Base-by-base conservation (phyloP, 768 basidiomycete species). In the Lyophyllum shimeji region DNA sequence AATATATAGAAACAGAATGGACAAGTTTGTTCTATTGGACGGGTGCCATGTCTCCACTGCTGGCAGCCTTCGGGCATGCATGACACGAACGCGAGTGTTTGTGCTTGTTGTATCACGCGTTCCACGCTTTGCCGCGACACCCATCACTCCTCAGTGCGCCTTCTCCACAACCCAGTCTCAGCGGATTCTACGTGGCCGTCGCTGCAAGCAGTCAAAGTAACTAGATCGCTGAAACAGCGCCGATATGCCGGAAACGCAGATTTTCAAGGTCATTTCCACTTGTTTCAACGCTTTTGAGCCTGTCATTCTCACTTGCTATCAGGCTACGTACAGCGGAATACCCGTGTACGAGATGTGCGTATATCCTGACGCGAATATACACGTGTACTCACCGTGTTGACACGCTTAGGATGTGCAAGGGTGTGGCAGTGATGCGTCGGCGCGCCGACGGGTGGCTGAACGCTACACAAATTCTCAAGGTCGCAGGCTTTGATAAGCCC, bases 401-500 rank as follows among this genome's bases (percentile, higher is more conserved):
- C 74, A 71, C 79, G 78, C 69, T 62, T 62, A 94, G 92, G 90
- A 92, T 94, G 87, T 90, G 86, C 76, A 93, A 93, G 69, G 88
- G 90, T 51, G 91, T 98, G 67, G 96, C 97, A 52, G 94, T 98
- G 59, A 99, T 99, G 97, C 86, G 96, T 46, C 83, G 97, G 65
- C 89, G 95, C 69, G 82, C 92, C 34, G 97, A 99, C 74, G 90
- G 90, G 40, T 99, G 97, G 92, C 81, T 99, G 55, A 99, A 99
- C 82, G 97, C 97, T 73, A 99, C 97, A 0, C 94, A 96, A 70
- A 97, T 99, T 60, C 84, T 99, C 67, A 99, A 99, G 72, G 96
- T 99, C 63, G 97, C 95, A 25, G 97, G 96, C 9, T 98, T 98
- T 64, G 97, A 99, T 76, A 99, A 99, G 70, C 97, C 97, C 1